These are phyloP conservation scores for Escovopsis sp. DNA, from an alignment of 2,329 filamentous ascomycete genomes.

Conservation along the genomic window DNA sequence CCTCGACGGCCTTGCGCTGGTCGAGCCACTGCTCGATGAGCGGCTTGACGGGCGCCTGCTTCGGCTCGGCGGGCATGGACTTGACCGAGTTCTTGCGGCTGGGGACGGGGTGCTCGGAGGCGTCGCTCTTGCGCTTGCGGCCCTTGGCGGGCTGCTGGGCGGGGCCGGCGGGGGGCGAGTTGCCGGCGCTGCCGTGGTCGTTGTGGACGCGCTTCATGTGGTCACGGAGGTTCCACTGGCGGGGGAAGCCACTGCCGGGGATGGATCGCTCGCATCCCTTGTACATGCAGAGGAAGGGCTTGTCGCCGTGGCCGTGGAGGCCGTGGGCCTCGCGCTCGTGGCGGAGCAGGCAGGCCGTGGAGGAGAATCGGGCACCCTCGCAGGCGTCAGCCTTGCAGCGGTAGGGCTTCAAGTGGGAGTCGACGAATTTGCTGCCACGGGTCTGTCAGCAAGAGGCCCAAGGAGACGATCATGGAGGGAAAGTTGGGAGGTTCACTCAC, in stretches of 20 bases:
- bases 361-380: slow-evolving; percentile 80
- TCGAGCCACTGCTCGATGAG: slow-evolving; percentile 43
- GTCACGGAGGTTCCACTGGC: slow-evolving; percentile 90
- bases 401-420: slow-evolving; percentile 94
- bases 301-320: slow-evolving; percentile 86
- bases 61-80: slow-evolving; percentile 20
- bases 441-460: neutral
- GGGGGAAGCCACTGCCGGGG: slow-evolving; percentile 76
- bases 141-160: slow-evolving; percentile 28
- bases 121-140: slow-evolving; percentile 44
- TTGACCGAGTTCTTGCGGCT: slow-evolving; percentile 37
- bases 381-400: slow-evolving; percentile 79
- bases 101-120: slow-evolving; percentile 22
- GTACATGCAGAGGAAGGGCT: slow-evolving; percentile 81
- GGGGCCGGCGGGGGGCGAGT: slow-evolving; percentile 24
- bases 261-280: slow-evolving; percentile 74
- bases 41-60: slow-evolving; percentile 21
- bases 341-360: slow-evolving; percentile 83
- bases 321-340: slow-evolving; percentile 94
- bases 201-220: slow-evolving; percentile 95
- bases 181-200: slow-evolving; percentile 32
- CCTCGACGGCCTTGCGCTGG: slow-evolving; percentile 48
- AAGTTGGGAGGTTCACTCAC: slow-evolving; percentile 39
- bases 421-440: slow-evolving; percentile 71
- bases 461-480: no score